Evolutionary conservation across 805 yeast genomes (phyloP), one percentile per base, ranked within the genome.

Genomic region (Candida insectalens): DNA sequence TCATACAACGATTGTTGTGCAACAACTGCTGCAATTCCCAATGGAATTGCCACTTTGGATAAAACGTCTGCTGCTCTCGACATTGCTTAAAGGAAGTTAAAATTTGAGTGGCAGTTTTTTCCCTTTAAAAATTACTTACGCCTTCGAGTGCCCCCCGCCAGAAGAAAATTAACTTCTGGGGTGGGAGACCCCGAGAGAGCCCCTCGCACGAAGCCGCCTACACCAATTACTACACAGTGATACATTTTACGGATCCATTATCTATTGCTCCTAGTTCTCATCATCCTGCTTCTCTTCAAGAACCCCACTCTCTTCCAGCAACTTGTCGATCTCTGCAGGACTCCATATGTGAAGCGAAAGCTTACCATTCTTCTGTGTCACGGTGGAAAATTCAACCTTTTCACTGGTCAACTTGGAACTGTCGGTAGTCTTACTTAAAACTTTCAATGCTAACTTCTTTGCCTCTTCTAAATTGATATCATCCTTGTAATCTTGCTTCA

Each of bases 401-500:
- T 88, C 96, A 54, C 87, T 73, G 23, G 87, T 81, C 52, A 92
- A 67, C 36, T 83, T 74, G 25, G 94, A 74, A 34, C 83, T 69
- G 58, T 92, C 99, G 67, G 94, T 85, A 6, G 98, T 92, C 66
- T 92, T 92, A 35, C 92, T 77, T 42, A 92, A 70, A 26, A 92
- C 94, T 61, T 87, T 85, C 53, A 92, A 67, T 6, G 96, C 96
- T 54, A 92, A 67, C 44, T 79, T 83, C 38, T 83, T 71, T 4
- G 96, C 96, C 34, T 79, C 94, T 30, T 71, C 67, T 42, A 83
- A 59, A 16, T 69, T 57, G 46, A 84, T 59, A 37, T 82, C 92
- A 47, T 83, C 89, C 54, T 82, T 85, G 65, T 83, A 92, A 49
- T 92, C 98, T 63, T 88, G 95, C 61, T 92, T 92, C 53, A 92